These are phyloP conservation scores for Oxytropis ochrocephala DNA, from an alignment of 306 rosid species.

Conservation along the genomic window DNA sequence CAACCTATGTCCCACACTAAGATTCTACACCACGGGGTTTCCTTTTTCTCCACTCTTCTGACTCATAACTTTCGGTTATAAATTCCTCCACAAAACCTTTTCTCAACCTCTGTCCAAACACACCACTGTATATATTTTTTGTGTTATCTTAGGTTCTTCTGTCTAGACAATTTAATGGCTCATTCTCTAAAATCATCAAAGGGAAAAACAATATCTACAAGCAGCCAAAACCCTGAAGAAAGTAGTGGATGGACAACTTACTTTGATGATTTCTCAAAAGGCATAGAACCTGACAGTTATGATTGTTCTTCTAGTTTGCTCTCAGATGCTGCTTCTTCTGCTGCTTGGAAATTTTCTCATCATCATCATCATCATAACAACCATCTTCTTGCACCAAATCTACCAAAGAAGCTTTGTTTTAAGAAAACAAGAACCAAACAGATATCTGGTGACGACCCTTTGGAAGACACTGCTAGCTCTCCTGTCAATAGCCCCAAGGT, in stretches of 20 bases:
- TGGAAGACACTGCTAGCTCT: conserved; percentile 94
- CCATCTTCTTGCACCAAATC: conserved; percentile 17
- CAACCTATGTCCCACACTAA: conserved; percentile 45
- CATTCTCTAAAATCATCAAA: conserved; percentile 45
- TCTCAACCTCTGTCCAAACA: conserved; percentile 16
- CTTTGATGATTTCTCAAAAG: conserved; percentile 59
- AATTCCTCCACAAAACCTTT: conserved; percentile 14
- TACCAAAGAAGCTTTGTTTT: conserved; percentile 40
- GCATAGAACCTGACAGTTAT: conserved; percentile 26
- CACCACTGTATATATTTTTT: background rate
- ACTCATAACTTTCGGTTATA: conserved; percentile 35
- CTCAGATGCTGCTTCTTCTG: conserved; percentile 87
- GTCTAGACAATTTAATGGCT: conserved; percentile 31
- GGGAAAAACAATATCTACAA: conserved; percentile 19
- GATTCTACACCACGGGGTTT: conserved; percentile 32
- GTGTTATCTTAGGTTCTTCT: background rate
- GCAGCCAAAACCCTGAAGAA: conserved; percentile 34
- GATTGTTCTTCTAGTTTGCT: conserved; percentile 53
- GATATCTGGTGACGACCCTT: conserved; percentile 50
- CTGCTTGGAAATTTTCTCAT: conserved; percentile 55
- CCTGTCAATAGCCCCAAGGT: conserved; percentile 96
- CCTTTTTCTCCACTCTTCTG: conserved; percentile 28
- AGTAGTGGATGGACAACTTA: conserved; percentile 98
- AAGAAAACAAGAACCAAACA: conserved; percentile 52
- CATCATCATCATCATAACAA: background rate